A percentile compares a stretch with the other conserved stretches of the same genome.
phyloP scores from a whole-genome alignment of 1,139 yeast species.

The Yamadazyma dendronema region DNA sequence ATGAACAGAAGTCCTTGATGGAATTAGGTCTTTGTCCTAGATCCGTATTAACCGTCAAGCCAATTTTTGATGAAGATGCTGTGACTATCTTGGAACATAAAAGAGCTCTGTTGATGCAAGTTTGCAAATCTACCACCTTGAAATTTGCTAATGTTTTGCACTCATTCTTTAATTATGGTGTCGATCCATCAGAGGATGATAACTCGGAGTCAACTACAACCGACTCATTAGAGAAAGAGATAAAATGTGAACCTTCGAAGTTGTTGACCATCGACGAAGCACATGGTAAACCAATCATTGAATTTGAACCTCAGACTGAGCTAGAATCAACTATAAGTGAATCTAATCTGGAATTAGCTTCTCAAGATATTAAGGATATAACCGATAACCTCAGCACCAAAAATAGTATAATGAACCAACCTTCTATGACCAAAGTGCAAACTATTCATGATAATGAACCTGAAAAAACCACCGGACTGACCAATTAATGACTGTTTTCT shows the following conservation, averaged over 20 bases:
- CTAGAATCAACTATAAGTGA: neutral
- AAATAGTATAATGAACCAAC: conserved; percentile 6
- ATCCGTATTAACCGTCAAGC: conserved; percentile 64
- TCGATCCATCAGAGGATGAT: conserved; percentile 14
- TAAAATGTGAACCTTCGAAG: conserved; percentile 1
- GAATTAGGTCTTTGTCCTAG: conserved; percentile 60
- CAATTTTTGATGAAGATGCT: conserved; percentile 33
- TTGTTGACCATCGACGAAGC: conserved; percentile 1
- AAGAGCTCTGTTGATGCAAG: conserved; percentile 16
- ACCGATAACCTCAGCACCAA: neutral
- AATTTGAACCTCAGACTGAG: conserved; percentile 11
- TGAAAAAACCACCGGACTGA: too few species aligned
- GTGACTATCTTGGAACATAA: conserved; percentile 18
- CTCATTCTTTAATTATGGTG: conserved; percentile 45
- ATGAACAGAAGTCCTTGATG: conserved; percentile 49
- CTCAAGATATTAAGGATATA: neutral
- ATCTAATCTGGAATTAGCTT: neutral
- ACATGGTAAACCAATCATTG: conserved; percentile 7
- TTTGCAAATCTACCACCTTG: conserved; percentile 12
- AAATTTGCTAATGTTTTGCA: conserved; percentile 32
- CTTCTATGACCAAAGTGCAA: conserved; percentile 22
- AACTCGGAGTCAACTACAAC: too few species aligned
- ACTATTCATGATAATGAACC: conserved; percentile 22
- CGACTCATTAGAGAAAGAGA: too few species aligned
- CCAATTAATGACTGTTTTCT: too few species aligned